Percentiles rank a stretch among this genome's conserved stretches.
These are phyloP conservation scores for Sonneratia caseolaris DNA, from an alignment of 345 rosid species.

Conservation along the genomic window DNA sequence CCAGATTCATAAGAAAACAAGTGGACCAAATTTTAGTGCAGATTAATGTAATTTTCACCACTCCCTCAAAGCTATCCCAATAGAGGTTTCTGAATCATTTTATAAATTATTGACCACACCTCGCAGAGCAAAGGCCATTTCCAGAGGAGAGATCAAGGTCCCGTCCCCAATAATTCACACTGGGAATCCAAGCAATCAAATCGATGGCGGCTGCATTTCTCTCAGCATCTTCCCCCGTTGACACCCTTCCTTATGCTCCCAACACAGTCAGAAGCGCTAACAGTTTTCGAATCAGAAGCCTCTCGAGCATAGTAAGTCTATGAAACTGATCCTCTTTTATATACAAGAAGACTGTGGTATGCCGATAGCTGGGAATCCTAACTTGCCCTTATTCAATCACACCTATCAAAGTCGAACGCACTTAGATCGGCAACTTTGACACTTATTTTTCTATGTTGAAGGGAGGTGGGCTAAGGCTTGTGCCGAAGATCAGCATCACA, in stretches of 20 bases:
- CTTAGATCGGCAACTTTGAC: background rate
- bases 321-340: background rate
- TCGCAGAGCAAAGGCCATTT: background rate
- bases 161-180: background rate
- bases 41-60: conserved; percentile 5
- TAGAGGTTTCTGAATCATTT: background rate
- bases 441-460: conserved; percentile 12
- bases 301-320: conserved; percentile 5
- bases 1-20: background rate
- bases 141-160: background rate
- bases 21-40: background rate
- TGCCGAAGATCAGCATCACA: conserved; percentile 19
- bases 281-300: conserved; percentile 1
- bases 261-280: background rate
- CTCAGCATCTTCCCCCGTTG: background rate
- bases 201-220: conserved; percentile 5
- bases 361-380: background rate
- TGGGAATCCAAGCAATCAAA: background rate
- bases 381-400: too few species aligned
- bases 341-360: background rate
- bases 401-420: background rate
- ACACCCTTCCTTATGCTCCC: conserved; percentile 1
- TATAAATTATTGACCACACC: background rate
- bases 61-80: background rate
- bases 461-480: conserved; percentile 29